These are phyloP conservation scores for Boletus insuetus DNA, from an alignment of 768 basidiomycete species.

Conservation along the genomic window DNA sequence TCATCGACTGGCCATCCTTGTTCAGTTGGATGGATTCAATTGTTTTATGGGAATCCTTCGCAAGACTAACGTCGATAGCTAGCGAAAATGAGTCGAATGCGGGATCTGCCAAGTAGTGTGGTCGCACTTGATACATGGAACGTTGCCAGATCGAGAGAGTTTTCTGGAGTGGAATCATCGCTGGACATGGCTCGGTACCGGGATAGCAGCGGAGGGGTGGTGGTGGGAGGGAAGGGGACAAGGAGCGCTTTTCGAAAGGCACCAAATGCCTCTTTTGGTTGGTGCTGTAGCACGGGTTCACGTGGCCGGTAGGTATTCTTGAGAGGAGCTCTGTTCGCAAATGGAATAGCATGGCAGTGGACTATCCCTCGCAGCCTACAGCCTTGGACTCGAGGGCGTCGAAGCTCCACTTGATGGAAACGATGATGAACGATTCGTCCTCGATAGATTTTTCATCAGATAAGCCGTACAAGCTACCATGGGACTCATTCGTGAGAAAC, in stretches of 20 bases:
- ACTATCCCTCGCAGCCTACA: too few relatives aligned
- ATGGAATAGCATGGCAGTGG: too few relatives aligned
- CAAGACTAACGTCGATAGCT: constrained; percentile 5
- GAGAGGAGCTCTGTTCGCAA: too few relatives aligned
- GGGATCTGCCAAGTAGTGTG: not conserved
- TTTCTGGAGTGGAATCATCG: not conserved
- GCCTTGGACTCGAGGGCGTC: too few relatives aligned
- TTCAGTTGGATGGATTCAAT: constrained; percentile 1
- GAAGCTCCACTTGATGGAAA: too few relatives aligned
- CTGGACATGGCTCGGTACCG: not conserved
- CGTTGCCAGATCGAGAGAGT: not conserved
- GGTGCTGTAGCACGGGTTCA: not conserved
- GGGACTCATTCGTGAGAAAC: too few relatives aligned
- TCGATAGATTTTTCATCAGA: too few relatives aligned
- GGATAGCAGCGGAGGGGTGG: not conserved
- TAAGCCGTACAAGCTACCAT: too few relatives aligned
- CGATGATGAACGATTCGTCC: too few relatives aligned
- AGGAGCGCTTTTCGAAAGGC: not conserved
- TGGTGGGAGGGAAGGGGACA: not conserved
- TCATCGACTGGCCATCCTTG: not conserved
- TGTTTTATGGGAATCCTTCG: constrained; percentile 3
- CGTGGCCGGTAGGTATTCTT: too few relatives aligned
- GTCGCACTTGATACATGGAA: constrained; percentile 4
- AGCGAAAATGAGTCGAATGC: not conserved
- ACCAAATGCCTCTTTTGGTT: not conserved